Conservation (phyloP, 75 land plant species). For the Cunninghamia lanceolata region DNA sequence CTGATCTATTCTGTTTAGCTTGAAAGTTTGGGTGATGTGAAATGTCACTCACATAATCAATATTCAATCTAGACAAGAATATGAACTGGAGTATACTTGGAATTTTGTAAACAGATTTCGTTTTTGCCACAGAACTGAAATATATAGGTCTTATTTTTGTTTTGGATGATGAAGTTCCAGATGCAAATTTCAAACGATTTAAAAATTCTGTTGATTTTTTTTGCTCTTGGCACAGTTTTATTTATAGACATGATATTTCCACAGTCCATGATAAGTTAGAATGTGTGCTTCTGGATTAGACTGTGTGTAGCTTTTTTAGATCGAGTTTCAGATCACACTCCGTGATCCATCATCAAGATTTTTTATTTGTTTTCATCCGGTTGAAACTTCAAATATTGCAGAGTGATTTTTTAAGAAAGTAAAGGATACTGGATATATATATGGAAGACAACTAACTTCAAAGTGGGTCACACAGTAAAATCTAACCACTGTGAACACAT, state of each 20-base stretch:
- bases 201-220: no score
- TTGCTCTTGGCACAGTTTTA: background rate
- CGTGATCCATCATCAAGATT: no score
- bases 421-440: background rate
- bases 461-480: no score
- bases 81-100: background rate
- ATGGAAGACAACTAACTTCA: background rate
- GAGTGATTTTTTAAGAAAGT: background rate
- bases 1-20: background rate
- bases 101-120: background rate
- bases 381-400: no score
- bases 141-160: background rate
- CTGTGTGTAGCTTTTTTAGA: no score
- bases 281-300: no score
- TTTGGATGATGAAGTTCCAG: background rate
- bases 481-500: background rate
- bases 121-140: background rate
- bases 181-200: background rate
- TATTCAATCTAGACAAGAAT: no score
- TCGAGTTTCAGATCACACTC: no score
- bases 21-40: background rate
- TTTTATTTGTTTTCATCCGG: background rate
- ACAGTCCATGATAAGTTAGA: no score
- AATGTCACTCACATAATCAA: background rate
- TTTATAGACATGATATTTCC: no score